Conservation (phyloP, 1,284 basidiomycete genomes). For the Ceratobasidium sp. region DNA sequence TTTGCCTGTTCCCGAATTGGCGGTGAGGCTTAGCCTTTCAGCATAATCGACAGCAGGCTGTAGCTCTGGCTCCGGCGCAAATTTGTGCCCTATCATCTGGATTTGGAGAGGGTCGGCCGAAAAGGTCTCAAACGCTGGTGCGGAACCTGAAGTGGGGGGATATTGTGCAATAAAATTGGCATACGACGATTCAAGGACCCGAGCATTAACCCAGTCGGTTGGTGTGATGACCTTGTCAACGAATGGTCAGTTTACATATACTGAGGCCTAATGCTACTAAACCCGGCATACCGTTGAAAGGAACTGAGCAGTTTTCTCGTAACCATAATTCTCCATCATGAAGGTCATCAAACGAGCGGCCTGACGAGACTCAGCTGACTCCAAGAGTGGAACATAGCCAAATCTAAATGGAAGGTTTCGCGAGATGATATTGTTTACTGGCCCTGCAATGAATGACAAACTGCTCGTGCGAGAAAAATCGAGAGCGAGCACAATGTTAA, state of each 20-base stretch:
- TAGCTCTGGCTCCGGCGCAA: constrained; percentile 23
- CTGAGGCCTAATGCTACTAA: not conserved
- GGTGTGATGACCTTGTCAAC: constrained; percentile 31
- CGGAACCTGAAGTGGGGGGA: constrained; percentile 24
- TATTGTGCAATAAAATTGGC: constrained; percentile 12
- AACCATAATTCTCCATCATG: constrained; percentile 73
- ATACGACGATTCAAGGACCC: constrained; percentile 32
- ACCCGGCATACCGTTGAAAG: constrained; percentile 65
- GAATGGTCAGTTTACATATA: not conserved
- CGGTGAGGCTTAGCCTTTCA: constrained; percentile 62
- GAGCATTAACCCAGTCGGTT: constrained; percentile 41
- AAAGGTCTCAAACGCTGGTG: constrained; percentile 28
- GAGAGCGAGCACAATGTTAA: constrained; percentile 82
- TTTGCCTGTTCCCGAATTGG: constrained; percentile 40
- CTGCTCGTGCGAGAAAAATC: constrained; percentile 77
- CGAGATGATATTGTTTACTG: constrained; percentile 77
- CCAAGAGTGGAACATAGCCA: constrained; percentile 82
- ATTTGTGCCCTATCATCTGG: constrained; percentile 37
- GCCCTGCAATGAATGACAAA: constrained; percentile 72
- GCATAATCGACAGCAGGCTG: constrained; percentile 63
- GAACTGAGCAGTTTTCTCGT: constrained; percentile 72
- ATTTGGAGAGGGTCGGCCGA: constrained; percentile 27
- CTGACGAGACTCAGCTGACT: constrained; percentile 71
- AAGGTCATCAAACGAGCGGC: constrained; percentile 83
- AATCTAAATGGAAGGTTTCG: constrained; percentile 82